phyloP scores from a whole-genome alignment of 257 asterid species.

The Capsicum rhomboideum region DNA sequence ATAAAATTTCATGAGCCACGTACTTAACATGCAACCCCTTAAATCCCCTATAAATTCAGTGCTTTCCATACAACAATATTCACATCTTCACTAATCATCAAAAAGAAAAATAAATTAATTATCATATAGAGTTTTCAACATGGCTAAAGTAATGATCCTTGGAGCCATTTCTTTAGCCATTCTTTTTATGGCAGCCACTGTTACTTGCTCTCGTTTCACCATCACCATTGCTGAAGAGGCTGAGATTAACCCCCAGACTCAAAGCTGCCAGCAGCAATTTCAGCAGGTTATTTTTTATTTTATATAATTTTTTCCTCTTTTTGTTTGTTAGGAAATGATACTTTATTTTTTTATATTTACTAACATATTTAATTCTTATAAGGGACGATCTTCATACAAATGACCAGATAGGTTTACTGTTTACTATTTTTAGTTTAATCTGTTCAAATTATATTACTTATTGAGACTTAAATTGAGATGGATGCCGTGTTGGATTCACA shows the following conservation, averaged over 20 bases:
- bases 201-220: background rate
- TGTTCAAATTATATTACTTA: no score
- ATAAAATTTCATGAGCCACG: conserved; percentile 17
- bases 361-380: no score
- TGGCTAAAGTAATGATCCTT: conserved; percentile 17
- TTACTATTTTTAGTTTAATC: no score
- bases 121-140: background rate
- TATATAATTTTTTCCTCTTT: no score
- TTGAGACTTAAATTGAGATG: no score
- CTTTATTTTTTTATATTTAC: no score
- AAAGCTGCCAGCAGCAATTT: background rate
- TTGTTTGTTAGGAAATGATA: no score
- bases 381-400: no score
- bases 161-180: conserved; percentile 11
- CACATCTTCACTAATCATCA: background rate
- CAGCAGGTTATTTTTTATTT: background rate
- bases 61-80: background rate
- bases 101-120: background rate
- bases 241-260: conserved; percentile 2
- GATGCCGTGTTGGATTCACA: no score
- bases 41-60: background rate
- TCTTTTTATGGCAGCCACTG: conserved; percentile 15
- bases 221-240: conserved; percentile 6
- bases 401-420: no score
- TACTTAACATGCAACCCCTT: conserved; percentile 23